Evolutionary conservation across 345 rosid genomes (phyloP), one percentile per base, ranked within the genome.

Genomic region (Anacardium occidentale): DNA sequence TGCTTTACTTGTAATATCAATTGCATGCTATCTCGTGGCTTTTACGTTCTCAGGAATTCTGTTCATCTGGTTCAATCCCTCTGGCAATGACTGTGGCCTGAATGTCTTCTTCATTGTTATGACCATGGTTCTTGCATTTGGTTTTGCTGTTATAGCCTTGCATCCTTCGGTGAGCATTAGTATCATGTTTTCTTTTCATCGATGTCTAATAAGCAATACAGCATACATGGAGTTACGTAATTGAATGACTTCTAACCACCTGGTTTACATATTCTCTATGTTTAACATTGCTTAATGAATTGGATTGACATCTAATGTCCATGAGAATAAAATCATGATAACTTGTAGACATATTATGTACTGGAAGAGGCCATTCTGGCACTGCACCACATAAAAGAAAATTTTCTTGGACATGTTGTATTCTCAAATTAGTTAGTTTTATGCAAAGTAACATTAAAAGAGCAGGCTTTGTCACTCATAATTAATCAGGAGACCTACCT

Each of bases 21-120:
- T 88, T 47, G 93, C 55, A 67, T 95, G 99, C 88, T 95, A 95
- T 78, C 71, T 95, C 20, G 94, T 76, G 13, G 88, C 99, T 68
- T 95, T 85, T 76, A 71, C 87, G 10, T 80, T 92, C 79, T 90
- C 97, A 62, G 99, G 96, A 67, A 58, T 93, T 58, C 48, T 95
- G 78, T 92, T 95, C 83, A 86, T 92, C n/a, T 92, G 99, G 99
- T 95, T 95, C 79, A 86, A 92, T 80, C 99, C 99, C 54, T 88
- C 98, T n/a, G 94, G 99, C 56, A 77, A 92, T 42, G 94, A 91
- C 69, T 95, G 99, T 22, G 93, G 97, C 67, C 92, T 95, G 51
- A 95, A 95, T 69, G 80, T 93, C 77, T 95, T 92, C 91, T 95
- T 95, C 85, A 82, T 95, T 32, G 89, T 89, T 72, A 83, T 91